A percentile compares a stretch with the other conserved stretches of the same genome.
Evolutionary conservation across 1,284 basidiomycete genomes (phyloP).

Genomic region (Termitomyces sp.): DNA sequence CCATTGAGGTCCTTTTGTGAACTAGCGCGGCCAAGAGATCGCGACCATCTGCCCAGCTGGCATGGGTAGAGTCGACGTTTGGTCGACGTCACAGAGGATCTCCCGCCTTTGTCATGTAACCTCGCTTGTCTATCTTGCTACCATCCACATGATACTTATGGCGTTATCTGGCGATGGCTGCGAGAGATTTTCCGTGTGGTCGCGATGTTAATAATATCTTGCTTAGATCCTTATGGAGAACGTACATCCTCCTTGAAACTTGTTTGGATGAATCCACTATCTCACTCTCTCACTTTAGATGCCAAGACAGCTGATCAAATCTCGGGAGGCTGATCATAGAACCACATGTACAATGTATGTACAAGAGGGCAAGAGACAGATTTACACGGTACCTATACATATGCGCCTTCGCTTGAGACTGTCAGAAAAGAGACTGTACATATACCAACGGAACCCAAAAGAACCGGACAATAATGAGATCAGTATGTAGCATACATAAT

Average conservation of each 20-base stretch:
- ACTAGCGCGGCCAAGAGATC: no score
- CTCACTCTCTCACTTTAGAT: no score
- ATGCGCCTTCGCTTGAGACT: neutral
- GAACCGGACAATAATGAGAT: neutral
- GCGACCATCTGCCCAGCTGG: no score
- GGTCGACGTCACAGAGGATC: no score
- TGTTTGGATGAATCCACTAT: no score
- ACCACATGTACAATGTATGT: neutral
- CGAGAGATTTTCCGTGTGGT: neutral
- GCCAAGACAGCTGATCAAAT: neutral
- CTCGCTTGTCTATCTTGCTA: neutral
- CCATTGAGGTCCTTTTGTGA: neutral
- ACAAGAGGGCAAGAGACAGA: neutral
- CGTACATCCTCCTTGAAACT: slow-evolving; percentile 1
- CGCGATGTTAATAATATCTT: neutral
- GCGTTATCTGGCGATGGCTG: neutral
- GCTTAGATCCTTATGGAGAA: neutral
- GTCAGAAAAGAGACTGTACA: no score
- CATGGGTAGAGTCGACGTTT: no score
- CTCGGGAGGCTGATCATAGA: neutral
- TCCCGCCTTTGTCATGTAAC: neutral
- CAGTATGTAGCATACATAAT: no score
- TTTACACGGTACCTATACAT: neutral
- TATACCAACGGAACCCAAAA: neutral
- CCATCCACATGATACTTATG: neutral